Evolutionary conservation across 305 asterid species (phyloP).

Genomic region (Fraxinus xanthoxyloides): DNA sequence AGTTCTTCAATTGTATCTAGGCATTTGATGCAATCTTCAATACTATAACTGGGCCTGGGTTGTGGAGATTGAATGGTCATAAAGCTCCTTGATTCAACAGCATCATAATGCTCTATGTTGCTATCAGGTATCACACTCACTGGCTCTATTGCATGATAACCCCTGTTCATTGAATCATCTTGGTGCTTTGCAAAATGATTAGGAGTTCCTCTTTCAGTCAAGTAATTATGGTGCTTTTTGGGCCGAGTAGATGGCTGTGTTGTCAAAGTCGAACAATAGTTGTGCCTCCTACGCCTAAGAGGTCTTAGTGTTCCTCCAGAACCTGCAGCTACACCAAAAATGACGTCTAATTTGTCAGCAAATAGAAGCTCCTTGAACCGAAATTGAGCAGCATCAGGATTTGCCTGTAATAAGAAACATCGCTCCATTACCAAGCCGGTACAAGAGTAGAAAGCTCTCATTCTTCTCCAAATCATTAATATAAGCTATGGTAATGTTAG

Average conservation of each 20-base stretch:
- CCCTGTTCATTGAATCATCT: conserved; percentile 1
- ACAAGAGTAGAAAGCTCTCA: neutral
- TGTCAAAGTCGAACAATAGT: conserved; percentile 14
- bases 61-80: conserved; percentile 31
- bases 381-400: conserved; percentile 38
- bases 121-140: conserved; percentile 17
- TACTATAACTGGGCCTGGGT: conserved; percentile 22
- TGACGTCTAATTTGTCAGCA: conserved; percentile 31
- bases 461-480: conserved; percentile 8
- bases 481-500: neutral
- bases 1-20: conserved; percentile 30
- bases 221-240: conserved; percentile 15
- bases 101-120: conserved; percentile 24
- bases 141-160: conserved; percentile 12
- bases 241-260: conserved; percentile 23
- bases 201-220: conserved; percentile 12
- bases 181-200: conserved; percentile 3
- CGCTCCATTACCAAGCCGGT: neutral
- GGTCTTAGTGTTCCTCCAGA: conserved; percentile 15
- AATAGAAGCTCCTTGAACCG: conserved; percentile 31
- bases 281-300: conserved; percentile 8
- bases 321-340: conserved; percentile 23
- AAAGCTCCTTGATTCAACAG: conserved; percentile 33
- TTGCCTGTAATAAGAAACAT: conserved; percentile 22
- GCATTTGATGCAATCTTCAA: conserved; percentile 39